Evolutionary conservation across 805 yeast genomes (phyloP), one percentile per base, ranked within the genome.

Genomic region (Myxozyma monticola): DNA sequence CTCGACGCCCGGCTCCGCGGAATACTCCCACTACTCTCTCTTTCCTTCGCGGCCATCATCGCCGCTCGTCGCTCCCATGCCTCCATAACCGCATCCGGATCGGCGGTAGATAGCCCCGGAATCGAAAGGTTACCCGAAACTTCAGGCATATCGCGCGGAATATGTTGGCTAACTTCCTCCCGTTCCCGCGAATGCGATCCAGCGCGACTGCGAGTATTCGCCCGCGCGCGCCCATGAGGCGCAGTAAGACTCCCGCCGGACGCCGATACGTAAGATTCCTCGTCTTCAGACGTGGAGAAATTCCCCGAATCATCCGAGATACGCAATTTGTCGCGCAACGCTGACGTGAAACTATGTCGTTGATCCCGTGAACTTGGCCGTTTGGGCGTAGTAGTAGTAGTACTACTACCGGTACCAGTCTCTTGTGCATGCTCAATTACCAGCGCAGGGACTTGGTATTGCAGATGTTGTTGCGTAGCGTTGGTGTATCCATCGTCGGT

Each of bases 11-110:
- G 20, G 21, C 33, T 18, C 17, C 33, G 26, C 9, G 42, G 5
- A 39, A 39, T 9, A 9, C 43, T 42, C 7, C 20, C 24, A 22
- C 17, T 22, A 21, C 6, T 22, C 22, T 33, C 45, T 14, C 25
- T 10, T 18, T 44, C 46, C 24, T 49, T 45, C 33, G 25, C 30
- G n/a, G 54, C 54, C 5, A 49, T 37, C n/a, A 7, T 15, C 17
- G 45, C 37, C 15, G 54, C 54, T 4, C 50, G 34, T 12, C 30
- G 14, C 41, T 49, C 46, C 54, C 54, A 49, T 26, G 30, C 12
- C 33, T 37, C 40, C 29, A 39, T 29, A 18, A 10, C 36, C 8
- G 43, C 43, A 18, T 28, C 26, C 15, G 20, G 10, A 17, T 41
- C 45, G 9, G 31, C 30, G 12, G 18, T 1, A 31, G 18, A 10